Evolutionary conservation across 2,329 filamentous ascomycete genomes (phyloP).

Genomic region (Monilinia laxa): DNA sequence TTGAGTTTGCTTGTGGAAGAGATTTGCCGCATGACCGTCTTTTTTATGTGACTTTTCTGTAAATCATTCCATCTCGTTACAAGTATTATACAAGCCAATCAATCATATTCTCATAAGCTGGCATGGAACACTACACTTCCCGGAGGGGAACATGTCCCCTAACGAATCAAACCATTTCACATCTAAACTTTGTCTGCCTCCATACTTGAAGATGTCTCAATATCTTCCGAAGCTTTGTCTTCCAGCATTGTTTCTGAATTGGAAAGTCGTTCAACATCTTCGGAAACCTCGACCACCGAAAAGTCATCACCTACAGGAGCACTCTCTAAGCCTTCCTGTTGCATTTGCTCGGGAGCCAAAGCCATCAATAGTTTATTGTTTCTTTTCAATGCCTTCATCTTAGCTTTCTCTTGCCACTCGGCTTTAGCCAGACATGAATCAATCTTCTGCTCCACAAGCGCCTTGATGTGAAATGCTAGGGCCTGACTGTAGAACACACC

Average conservation of each 20-base stretch:
- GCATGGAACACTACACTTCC: not conserved
- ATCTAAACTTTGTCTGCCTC: not conserved
- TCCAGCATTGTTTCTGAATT: not conserved
- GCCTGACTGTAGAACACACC: slow-evolving; percentile 74
- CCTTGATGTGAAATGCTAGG: slow-evolving; percentile 77
- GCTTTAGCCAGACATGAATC: slow-evolving; percentile 26
- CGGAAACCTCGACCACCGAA: not conserved
- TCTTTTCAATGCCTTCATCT: not conserved
- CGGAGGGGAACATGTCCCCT: too few species aligned
- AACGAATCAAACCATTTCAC: not conserved
- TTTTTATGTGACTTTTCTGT: not conserved
- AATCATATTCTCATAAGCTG: not conserved
- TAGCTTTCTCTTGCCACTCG: slow-evolving; percentile 16
- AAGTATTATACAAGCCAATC: not conserved
- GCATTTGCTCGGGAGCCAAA: too few species aligned
- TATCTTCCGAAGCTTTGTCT: not conserved
- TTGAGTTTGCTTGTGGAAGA: not conserved
- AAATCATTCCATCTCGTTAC: not conserved
- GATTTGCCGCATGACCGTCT: not conserved
- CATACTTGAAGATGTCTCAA: not conserved
- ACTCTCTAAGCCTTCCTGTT: not conserved
- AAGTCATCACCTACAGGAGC: not conserved
- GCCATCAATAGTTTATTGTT: not conserved
- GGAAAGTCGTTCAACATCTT: not conserved
- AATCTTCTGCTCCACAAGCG: slow-evolving; percentile 74